A percentile compares a stretch with the other conserved stretches of the same genome.
phyloP scores from a whole-genome alignment of 2,329 filamentous ascomycete species.

The Fusarium citri region DNA sequence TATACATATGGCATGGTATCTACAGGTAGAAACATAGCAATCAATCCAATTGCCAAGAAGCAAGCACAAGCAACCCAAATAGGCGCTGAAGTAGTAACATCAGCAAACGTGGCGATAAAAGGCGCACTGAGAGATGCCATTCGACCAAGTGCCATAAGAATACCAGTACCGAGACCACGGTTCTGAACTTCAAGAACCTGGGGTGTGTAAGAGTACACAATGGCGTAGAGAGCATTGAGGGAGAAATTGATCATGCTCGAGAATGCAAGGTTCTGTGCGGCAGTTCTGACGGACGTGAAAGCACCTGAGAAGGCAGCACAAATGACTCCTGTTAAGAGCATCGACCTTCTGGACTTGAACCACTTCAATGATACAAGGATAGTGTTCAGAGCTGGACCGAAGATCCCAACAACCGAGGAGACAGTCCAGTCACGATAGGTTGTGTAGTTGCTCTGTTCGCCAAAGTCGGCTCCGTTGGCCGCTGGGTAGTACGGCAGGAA shows the following conservation, averaged over 20 bases:
- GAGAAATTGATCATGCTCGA: constrained; percentile 4
- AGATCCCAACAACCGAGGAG: neutral
- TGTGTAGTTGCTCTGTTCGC: neutral
- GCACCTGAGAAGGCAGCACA: constrained; percentile 2
- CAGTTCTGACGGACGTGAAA: neutral
- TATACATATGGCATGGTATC: neutral
- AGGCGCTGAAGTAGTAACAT: neutral
- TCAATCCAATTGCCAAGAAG: neutral
- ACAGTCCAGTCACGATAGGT: neutral
- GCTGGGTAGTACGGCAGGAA: neutral
- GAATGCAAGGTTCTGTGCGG: neutral
- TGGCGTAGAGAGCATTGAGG: neutral
- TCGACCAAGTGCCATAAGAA: neutral
- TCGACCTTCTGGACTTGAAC: neutral
- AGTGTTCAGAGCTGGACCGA: neutral
- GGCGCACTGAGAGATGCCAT: constrained; percentile 2
- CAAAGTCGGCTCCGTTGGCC: constrained; percentile 5
- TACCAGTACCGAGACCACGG: neutral
- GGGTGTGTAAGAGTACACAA: neutral
- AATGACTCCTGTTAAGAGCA: neutral
- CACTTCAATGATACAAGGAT: neutral
- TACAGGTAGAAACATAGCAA: neutral
- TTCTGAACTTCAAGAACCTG: constrained; percentile 7
- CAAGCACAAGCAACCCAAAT: constrained; percentile 1
- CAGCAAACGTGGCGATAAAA: neutral